Percentiles rank a stretch among this genome's conserved stretches.
Evolutionary conservation across 1,284 basidiomycete genomes (phyloP).

Genomic region (Garcileccinum viscosum): DNA sequence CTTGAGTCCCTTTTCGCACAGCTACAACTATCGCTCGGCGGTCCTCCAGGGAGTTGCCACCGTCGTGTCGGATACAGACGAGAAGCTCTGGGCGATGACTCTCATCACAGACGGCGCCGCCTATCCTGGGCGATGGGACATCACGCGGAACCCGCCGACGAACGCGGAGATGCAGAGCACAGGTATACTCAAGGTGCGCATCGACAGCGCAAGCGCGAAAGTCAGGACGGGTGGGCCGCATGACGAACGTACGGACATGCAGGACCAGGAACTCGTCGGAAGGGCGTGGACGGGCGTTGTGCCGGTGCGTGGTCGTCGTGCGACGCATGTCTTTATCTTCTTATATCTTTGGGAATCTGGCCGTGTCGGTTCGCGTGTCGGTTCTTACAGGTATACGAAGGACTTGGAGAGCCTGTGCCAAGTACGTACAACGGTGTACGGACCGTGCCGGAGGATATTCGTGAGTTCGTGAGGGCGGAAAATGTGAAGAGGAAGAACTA

Average conservation of each 20-base stretch:
- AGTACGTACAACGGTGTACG: slow-evolving; percentile 26
- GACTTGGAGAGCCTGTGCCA: slow-evolving; percentile 30
- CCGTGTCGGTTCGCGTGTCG: neutral
- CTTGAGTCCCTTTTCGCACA: slow-evolving; percentile 33
- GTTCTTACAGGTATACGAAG: slow-evolving; percentile 29
- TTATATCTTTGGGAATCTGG: neutral
- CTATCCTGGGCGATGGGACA: slow-evolving; percentile 33
- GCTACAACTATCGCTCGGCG: slow-evolving; percentile 36
- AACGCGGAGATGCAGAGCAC: slow-evolving; percentile 32
- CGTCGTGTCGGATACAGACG: slow-evolving; percentile 22
- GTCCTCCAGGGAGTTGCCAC: slow-evolving; percentile 29
- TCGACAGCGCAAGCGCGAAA: slow-evolving; percentile 33
- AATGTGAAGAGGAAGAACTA: slow-evolving; percentile 32
- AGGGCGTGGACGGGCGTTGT: slow-evolving; percentile 35
- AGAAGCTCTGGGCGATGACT: slow-evolving; percentile 34
- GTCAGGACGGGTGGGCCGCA: slow-evolving; percentile 30
- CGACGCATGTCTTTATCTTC: neutral
- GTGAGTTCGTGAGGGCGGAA: slow-evolving; percentile 28
- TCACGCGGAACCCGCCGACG: slow-evolving; percentile 29
- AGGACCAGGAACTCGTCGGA: slow-evolving; percentile 17
- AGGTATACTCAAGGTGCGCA: slow-evolving; percentile 29
- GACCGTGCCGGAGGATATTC: slow-evolving; percentile 24
- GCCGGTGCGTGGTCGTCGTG: slow-evolving; percentile 23
- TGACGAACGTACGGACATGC: slow-evolving; percentile 29
- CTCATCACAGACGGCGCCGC: slow-evolving; percentile 30